Base-by-base conservation (phyloP, 169 alveolate genomes). In the Eimeria necatrix region DNA sequence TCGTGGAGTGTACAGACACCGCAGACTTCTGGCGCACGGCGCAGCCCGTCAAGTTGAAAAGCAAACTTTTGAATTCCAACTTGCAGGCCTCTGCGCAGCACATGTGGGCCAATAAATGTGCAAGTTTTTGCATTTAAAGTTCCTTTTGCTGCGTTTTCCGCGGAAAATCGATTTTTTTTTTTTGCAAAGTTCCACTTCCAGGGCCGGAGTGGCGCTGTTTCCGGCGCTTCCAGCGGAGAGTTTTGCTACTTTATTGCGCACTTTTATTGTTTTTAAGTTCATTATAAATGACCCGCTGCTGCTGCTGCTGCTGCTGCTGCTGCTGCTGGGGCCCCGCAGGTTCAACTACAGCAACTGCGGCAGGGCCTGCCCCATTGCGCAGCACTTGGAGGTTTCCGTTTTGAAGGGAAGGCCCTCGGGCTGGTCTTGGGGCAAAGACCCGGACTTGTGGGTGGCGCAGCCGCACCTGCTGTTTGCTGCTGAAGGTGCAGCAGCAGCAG, bases 281-380 rank as follows among this genome's bases (percentile, higher is more conserved):
- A n/a, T n/a, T n/a, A n/a, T n/a, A n/a, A n/a, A n/a, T n/a, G n/a
- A n/a, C n/a, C n/a, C n/a, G n/a, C n/a, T n/a, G n/a, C n/a, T 32
- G 41, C 41, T 32, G 41, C 41, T 32, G 41, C 41, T 32, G 41
- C 41, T 32, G 41, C 41, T 32, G 41, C 41, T 68, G n/a, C 18
- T 68, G 80, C 46, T 16, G 14, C 26, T 78, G n/a, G 46, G 10
- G 22, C 14, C n/a, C 24, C 71, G 83, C 95, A 91, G 95, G 56
- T 91, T 91, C 70, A 91, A 70, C n/a, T 84, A 73, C 81, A 64
- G 51, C 61, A 91, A 91, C 90, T 91, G 95, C 95, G 95, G 95
- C 16, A 24, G 95, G 32, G 95, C 91, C 53, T 91, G 95, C 70
- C 95, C 95, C 46, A 91, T 91, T 14, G 95, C 89, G 26, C 80